phyloP scores from a whole-genome alignment of 768 basidiomycete species.

The Kwoniella pini region DNA sequence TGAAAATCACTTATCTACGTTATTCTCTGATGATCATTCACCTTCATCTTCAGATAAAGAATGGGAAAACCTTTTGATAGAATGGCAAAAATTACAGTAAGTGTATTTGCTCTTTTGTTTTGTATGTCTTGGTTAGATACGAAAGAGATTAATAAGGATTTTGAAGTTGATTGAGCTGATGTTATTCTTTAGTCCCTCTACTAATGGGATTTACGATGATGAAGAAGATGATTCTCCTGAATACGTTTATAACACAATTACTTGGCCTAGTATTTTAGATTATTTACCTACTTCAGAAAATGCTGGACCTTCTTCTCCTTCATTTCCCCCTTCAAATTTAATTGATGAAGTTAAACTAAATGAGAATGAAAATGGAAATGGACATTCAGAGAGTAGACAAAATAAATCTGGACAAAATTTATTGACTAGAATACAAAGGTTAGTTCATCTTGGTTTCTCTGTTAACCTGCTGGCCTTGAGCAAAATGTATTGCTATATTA shows the following conservation, averaged over 20 bases:
- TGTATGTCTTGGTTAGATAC: too few species aligned
- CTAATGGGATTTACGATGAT: not conserved
- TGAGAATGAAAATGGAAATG: not conserved
- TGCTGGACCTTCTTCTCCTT: not conserved
- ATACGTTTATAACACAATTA: not conserved
- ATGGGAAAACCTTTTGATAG: slow-evolving; percentile 10
- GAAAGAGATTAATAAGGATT: too few species aligned
- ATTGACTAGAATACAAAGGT: slow-evolving; percentile 11
- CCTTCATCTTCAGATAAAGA: slow-evolving; percentile 1
- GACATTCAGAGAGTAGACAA: not conserved
- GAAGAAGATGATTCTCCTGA: not conserved
- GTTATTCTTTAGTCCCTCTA: slow-evolving; percentile 5
- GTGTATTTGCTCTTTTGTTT: not conserved
- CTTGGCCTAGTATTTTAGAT: slow-evolving; percentile 6
- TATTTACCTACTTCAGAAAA: not conserved
- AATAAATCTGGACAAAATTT: not conserved
- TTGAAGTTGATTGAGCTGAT: not conserved
- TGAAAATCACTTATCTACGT: slow-evolving; percentile 6
- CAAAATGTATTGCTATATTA: too few species aligned
- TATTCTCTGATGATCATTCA: not conserved
- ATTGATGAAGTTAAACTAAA: too few species aligned
- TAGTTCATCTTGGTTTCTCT: not conserved
- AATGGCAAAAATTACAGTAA: slow-evolving; percentile 4
- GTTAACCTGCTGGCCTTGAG: too few species aligned
- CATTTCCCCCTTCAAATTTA: too few species aligned